Evolutionary conservation across 257 asterid genomes (phyloP).

Genomic region (Fraxinus quadrangulata): DNA sequence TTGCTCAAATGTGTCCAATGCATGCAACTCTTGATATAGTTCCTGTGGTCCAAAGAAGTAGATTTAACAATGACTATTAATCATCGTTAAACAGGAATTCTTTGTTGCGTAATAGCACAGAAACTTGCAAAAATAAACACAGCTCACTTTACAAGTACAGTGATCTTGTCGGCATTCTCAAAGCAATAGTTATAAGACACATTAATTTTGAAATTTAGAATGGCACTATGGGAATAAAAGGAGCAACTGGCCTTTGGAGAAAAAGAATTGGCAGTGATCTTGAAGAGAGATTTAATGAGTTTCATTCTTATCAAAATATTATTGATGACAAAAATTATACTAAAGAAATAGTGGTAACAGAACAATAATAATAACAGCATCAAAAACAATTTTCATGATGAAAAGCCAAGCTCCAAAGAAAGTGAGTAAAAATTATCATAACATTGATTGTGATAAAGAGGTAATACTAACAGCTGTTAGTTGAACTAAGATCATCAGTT

Average conservation of each 20-base stretch:
- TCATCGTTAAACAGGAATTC: not conserved
- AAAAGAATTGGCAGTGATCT: not conserved
- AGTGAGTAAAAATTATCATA: slow-evolving; percentile 6
- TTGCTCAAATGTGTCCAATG: slow-evolving; percentile 57
- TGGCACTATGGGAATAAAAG: not conserved
- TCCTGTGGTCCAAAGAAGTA: slow-evolving; percentile 47
- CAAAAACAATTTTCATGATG: not conserved
- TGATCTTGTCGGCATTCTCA: slow-evolving; percentile 7
- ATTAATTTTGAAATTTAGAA: not conserved
- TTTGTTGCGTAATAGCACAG: not conserved
- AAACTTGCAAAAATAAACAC: slow-evolving; percentile 1
- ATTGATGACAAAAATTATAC: not conserved
- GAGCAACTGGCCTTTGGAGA: not conserved
- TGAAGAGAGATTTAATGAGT: not conserved
- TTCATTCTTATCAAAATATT: not conserved
- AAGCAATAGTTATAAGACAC: not conserved
- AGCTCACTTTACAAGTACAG: slow-evolving; percentile 1
- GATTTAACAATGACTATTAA: not conserved
- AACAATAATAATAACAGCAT: not conserved
- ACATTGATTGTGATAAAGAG: slow-evolving; percentile 11
- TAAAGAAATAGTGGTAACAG: not conserved
- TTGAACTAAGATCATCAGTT: slow-evolving; percentile 64
- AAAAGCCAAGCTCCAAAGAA: not conserved
- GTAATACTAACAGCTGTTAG: slow-evolving; percentile 71
- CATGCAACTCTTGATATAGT: slow-evolving; percentile 65